A percentile compares a stretch with the other conserved stretches of the same genome.
Evolutionary conservation across 1,284 basidiomycete genomes (phyloP).

Genomic region (Porodaedalea pini): DNA sequence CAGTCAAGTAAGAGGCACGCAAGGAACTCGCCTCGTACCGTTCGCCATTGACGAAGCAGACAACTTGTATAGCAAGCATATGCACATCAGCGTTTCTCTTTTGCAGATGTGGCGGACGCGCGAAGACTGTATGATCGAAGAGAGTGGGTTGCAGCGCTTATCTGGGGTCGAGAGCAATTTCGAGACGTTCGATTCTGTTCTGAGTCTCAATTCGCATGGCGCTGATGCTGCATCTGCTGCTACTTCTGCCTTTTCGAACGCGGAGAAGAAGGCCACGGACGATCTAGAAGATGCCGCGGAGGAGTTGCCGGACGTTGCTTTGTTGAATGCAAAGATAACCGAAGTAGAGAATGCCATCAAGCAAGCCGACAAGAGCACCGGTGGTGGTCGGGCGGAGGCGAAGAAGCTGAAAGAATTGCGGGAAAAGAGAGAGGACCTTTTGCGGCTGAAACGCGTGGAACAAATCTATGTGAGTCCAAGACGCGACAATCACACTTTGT

Average conservation of each 20-base stretch:
- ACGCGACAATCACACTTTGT: too few species aligned
- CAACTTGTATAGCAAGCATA: constrained; percentile 83
- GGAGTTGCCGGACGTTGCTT: constrained; percentile 61
- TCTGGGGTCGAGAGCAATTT: constrained; percentile 57
- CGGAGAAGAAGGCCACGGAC: constrained; percentile 14
- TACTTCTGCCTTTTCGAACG: neutral
- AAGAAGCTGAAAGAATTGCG: constrained; percentile 47
- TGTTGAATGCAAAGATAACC: constrained; percentile 67
- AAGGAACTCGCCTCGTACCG: constrained; percentile 61
- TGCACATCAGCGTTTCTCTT: constrained; percentile 86
- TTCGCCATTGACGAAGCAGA: constrained; percentile 96
- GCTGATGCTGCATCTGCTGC: neutral
- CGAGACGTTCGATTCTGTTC: constrained; percentile 43
- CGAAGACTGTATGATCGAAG: constrained; percentile 91
- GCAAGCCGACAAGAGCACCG: constrained; percentile 38
- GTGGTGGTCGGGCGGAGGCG: constrained; percentile 44
- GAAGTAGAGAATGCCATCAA: constrained; percentile 60
- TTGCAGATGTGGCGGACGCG: constrained; percentile 94
- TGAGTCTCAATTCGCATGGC: constrained; percentile 13
- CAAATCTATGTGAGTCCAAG: constrained; percentile 88
- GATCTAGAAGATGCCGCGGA: constrained; percentile 49
- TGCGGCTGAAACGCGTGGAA: constrained; percentile 84
- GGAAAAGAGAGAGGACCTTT: constrained; percentile 73
- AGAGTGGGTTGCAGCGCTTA: constrained; percentile 86
- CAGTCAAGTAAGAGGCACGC: constrained; percentile 44